These are phyloP conservation scores for Gilbertella persicaria DNA, from an alignment of 371 early-diverging fungal genomes.

Conservation along the genomic window DNA sequence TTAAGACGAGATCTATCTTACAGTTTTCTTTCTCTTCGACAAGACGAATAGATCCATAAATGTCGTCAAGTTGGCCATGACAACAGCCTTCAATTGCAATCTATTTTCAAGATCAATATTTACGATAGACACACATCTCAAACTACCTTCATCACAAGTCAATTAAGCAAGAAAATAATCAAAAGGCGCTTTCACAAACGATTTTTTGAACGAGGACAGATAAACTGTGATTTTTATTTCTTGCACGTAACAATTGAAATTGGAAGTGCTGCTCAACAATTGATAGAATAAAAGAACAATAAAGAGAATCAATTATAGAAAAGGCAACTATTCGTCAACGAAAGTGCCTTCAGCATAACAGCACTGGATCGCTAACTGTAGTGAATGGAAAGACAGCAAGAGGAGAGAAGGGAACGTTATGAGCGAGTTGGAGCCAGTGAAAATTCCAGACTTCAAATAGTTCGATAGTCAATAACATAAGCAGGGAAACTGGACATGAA, in stretches of 20 bases:
- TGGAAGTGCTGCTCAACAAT: too few relatives aligned
- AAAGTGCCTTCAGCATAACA: neutral
- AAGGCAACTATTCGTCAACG: neutral
- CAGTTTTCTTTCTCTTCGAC: constrained; percentile 55
- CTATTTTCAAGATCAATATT: too few relatives aligned
- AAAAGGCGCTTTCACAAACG: too few relatives aligned
- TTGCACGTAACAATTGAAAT: too few relatives aligned
- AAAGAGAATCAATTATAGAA: too few relatives aligned
- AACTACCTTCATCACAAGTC: too few relatives aligned
- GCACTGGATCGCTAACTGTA: neutral
- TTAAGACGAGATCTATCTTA: constrained; percentile 86
- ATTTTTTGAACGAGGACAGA: too few relatives aligned
- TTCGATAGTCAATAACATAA: neutral
- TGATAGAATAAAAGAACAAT: too few relatives aligned
- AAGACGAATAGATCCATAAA: constrained; percentile 71
- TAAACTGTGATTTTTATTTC: too few relatives aligned
- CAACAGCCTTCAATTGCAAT: constrained; percentile 94
- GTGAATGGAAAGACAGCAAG: neutral
- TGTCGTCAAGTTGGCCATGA: constrained; percentile 90
- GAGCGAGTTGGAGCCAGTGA: neutral
- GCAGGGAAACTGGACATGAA: neutral
- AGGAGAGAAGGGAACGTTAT: neutral
- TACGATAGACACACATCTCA: too few relatives aligned
- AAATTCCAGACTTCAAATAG: neutral
- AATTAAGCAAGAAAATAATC: too few relatives aligned